Evolutionary conservation across 345 rosid genomes (phyloP).

Genomic region (Salix arbutifolia): DNA sequence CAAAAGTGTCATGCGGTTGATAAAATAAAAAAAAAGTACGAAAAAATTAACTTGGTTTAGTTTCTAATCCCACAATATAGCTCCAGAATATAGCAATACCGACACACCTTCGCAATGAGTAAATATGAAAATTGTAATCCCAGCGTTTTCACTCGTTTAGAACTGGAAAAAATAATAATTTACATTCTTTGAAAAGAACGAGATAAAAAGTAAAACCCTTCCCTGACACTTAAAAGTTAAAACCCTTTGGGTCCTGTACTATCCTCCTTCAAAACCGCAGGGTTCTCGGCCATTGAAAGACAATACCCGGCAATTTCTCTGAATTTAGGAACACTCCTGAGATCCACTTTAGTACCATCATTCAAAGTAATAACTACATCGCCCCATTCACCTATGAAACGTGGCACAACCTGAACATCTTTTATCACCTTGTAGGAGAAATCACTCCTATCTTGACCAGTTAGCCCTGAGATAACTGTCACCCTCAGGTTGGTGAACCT

Average conservation of each 20-base stretch:
- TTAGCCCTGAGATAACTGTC: slow-evolving; percentile 83
- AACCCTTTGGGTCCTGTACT: slow-evolving; percentile 47
- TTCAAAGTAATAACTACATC: slow-evolving; percentile 69
- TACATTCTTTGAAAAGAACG: neutral
- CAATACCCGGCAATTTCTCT: slow-evolving; percentile 84
- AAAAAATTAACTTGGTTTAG: too few species aligned
- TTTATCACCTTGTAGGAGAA: slow-evolving; percentile 85
- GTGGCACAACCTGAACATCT: slow-evolving; percentile 88
- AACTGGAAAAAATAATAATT: neutral
- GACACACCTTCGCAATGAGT: neutral
- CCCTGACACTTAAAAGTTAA: neutral
- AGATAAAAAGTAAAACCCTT: neutral
- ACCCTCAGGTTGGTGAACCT: slow-evolving; percentile 88
- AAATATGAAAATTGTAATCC: neutral
- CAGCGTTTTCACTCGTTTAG: neutral
- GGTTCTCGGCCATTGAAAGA: slow-evolving; percentile 63
- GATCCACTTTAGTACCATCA: slow-evolving; percentile 80
- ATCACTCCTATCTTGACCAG: slow-evolving; percentile 79
- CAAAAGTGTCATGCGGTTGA: too few species aligned
- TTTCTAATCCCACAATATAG: too few species aligned
- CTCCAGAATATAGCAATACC: neutral
- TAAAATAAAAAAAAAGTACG: too few species aligned
- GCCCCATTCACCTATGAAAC: slow-evolving; percentile 95
- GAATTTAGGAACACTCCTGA: slow-evolving; percentile 85
- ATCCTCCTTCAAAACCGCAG: slow-evolving; percentile 47